These are phyloP conservation scores for Populus trichocarpa DNA, from an alignment of 441 rosid genomes.

Conservation along the genomic window DNA sequence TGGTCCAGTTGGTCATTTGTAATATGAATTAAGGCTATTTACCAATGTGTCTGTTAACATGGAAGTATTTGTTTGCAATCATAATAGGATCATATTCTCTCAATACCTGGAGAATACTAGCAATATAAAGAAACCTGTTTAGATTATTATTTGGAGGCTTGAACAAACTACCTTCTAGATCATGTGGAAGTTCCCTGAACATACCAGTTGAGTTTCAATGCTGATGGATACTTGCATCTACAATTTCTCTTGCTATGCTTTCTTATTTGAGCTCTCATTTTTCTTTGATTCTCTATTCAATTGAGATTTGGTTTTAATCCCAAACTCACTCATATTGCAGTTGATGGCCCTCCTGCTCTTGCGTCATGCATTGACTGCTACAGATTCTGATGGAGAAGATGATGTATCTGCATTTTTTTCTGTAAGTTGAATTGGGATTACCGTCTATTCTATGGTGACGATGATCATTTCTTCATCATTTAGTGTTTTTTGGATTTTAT, in stretches of 20 bases:
- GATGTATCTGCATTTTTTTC: conserved; percentile 71
- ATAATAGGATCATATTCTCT: neutral
- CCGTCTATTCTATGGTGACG: neutral
- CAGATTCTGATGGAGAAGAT: conserved; percentile 66
- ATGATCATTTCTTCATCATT: conserved; percentile 7
- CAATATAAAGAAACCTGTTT: neutral
- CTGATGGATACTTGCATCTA: neutral
- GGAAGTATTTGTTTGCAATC: neutral
- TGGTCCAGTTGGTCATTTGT: neutral
- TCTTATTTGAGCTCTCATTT: neutral
- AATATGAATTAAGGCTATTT: neutral
- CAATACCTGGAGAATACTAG: neutral
- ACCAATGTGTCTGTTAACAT: neutral
- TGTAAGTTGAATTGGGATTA: conserved; percentile 41
- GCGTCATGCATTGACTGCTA: conserved; percentile 66
- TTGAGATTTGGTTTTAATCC: conserved; percentile 10
- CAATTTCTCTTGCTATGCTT: neutral
- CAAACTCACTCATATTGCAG: conserved; percentile 24
- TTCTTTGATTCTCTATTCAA: conserved; percentile 1
- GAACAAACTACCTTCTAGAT: too few relatives aligned
- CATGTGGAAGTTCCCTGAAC: neutral
- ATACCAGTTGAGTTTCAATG: neutral
- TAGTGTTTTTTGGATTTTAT: neutral
- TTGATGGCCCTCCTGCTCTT: conserved; percentile 83
- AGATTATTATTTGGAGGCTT: neutral